Conservation (phyloP, 345 rosid genomes). For the Boechera retrofracta region DNA sequence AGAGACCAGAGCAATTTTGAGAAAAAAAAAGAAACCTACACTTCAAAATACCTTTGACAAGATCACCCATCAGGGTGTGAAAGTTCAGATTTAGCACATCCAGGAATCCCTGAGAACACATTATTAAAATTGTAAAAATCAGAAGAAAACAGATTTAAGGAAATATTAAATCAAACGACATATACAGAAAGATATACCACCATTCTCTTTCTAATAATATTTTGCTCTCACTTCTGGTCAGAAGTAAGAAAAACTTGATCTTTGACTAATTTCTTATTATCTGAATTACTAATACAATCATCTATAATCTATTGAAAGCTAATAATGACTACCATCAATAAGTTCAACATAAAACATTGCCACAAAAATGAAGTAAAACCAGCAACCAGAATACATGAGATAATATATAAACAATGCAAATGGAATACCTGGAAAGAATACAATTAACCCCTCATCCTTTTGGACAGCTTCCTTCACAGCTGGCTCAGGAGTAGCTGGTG, state of each 20-base stretch:
- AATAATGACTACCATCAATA: background rate
- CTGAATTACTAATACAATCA: conserved; percentile 7
- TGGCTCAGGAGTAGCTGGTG: conserved; percentile 56
- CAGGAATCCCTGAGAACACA: conserved; percentile 78
- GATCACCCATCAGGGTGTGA: conserved; percentile 98
- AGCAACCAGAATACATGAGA: background rate
- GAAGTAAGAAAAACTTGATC: background rate
- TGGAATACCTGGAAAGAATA: conserved; percentile 88
- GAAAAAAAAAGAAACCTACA: conserved; percentile 20
- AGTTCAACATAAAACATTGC: background rate
- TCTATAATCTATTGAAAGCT: conserved; percentile 3
- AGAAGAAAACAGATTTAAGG: conserved; percentile 6
- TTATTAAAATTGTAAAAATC: conserved; percentile 6
- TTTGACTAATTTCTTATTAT: background rate
- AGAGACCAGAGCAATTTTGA: conserved; percentile 26
- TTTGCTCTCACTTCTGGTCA: conserved; percentile 15
- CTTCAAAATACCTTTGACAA: conserved; percentile 93
- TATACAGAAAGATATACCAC: background rate
- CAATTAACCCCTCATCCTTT: conserved; percentile 79
- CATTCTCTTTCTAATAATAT: background rate
- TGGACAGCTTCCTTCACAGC: conserved; percentile 58
- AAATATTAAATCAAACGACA: conserved; percentile 7
- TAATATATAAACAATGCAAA: conserved; percentile 9
- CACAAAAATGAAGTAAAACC: conserved; percentile 20
- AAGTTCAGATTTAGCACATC: conserved; percentile 96